These are phyloP conservation scores for Salix caprea DNA, from an alignment of 345 rosid species.

Conservation along the genomic window DNA sequence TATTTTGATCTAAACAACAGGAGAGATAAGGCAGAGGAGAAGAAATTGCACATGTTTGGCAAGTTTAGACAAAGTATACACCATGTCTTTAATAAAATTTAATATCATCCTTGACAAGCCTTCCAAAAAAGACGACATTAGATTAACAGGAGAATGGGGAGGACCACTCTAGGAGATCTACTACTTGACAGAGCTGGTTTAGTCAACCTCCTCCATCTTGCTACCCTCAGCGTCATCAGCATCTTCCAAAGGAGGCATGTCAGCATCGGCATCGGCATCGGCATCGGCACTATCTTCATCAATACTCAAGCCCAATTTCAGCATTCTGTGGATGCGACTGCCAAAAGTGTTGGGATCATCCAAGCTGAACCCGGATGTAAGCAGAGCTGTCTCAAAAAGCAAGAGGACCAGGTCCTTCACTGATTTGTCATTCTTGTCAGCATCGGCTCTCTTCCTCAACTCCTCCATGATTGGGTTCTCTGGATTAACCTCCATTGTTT, in stretches of 20 bases:
- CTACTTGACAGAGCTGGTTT: not conserved
- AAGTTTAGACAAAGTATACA: too few species aligned
- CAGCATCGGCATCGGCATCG: not conserved
- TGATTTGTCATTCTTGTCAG: conserved; percentile 20
- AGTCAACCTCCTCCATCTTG: conserved; percentile 22
- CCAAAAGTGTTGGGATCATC: conserved; percentile 23
- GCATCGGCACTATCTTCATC: conserved; percentile 8
- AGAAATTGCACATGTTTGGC: not conserved
- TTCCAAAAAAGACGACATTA: not conserved
- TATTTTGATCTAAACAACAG: too few species aligned
- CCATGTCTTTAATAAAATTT: not conserved
- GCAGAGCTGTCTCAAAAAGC: conserved; percentile 18
- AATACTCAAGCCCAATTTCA: conserved; percentile 13
- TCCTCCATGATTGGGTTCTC: conserved; percentile 18
- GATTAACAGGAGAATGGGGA: not conserved
- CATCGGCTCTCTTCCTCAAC: conserved; percentile 21
- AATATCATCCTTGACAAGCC: too few species aligned
- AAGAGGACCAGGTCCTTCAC: conserved; percentile 16
- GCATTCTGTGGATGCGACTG: conserved; percentile 20
- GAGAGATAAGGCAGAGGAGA: not conserved
- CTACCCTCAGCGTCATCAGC: conserved; percentile 15
- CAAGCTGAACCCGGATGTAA: conserved; percentile 17
- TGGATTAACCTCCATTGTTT: conserved; percentile 21
- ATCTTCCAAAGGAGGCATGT: conserved; percentile 12
- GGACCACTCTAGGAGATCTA: not conserved